Base-by-base conservation (phyloP, 306 rosid species). In the Echinosophora koreensis region DNA sequence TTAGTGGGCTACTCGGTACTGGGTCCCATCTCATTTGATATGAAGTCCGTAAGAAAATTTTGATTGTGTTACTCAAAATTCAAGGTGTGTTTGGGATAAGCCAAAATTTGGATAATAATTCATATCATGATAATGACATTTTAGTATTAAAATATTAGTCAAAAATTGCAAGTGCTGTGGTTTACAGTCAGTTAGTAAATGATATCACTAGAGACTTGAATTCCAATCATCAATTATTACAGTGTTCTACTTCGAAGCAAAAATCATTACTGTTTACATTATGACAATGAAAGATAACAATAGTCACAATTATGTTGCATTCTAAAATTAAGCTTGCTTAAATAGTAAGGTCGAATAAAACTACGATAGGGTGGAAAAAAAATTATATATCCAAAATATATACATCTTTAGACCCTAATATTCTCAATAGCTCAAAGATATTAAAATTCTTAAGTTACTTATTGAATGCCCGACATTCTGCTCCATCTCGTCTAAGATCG, bases 161-260 rank as follows among this genome's bases (percentile, higher is more conserved):
- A 59, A 68, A 68, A 56, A 44, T 42, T 44, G 14, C 3, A 17
- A 59, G 6, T 7, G 18, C 37, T 32, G 79, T 5, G 42, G 30
- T 30, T 62, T 51, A 22, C 66, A 49, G 49, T 39, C 17, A 30
- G 17, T 72, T 0, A 60, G 5, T 41, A 37, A 54, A 32, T 9
- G 58, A 7, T 10, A 56, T 50, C 42, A 75, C 41, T 41, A 28
- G 22, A 8, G 68, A 51, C 46, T 38, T 39, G 57, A 74, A 65
- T 69, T 64, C 69, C 38, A 47, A 59, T 61, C 65, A 71, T 52
- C 50, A 39, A 77, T 72, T 32, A 46, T 70, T 54, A 14, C 39
- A 59, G 5, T 28, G 35, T n/a, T 38, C 35, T 16, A 15, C 60
- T 69, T 52, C 13, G 5, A 10, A 12, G 17, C 11, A 11, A 71